Base-by-base conservation (phyloP, 129 eudicot genomes). In the Dittrichia graveolens region DNA sequence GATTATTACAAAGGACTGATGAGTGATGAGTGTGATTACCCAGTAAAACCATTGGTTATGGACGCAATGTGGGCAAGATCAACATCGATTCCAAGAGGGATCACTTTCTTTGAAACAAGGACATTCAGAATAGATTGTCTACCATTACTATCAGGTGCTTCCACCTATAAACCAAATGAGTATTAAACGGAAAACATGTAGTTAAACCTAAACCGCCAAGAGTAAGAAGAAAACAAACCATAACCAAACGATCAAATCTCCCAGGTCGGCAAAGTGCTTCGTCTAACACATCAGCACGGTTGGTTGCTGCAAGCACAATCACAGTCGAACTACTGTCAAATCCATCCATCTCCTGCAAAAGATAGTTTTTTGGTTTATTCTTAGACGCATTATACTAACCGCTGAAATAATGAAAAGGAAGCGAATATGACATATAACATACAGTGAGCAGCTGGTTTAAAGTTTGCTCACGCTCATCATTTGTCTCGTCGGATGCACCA, bases 21-120 rank as follows among this genome's bases (percentile, higher is more conserved):
- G 31, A 58, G 10, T 58, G 39, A 8, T 64, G 13, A n/a, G 2
- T 38, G 40, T 42, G 12, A 56, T 65, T 84, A 91, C 97, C 97
- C 97, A n/a, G 97, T 91, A 72, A 91, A 91, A 66, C 97, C 96
- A 18, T 90, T 88, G 46, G 97, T 91, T 96, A 91, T 88, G 52
- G 85, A 75, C 43, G 97, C 95, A 54, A 91, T 84, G 19, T 77
- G 80, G 73, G 73, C 74, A 56, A 88, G 87, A 79, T 83, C 79
- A 63, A 91, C 90, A 79, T 91, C 88, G 54, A 80, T 80, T 43
- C 75, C 87, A 18, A 91, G 81, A 63, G 97, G 97, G 59, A 91
- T 87, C 80, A 82, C 97, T 81, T 91, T 88, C 76, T 88, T 91
- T 42, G 84, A 69, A 67, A 76, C 90, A 81, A 88, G 97, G 10